These are phyloP conservation scores for Colletotrichum acutatum DNA, from an alignment of 2,329 filamentous ascomycete species.

Conservation along the genomic window DNA sequence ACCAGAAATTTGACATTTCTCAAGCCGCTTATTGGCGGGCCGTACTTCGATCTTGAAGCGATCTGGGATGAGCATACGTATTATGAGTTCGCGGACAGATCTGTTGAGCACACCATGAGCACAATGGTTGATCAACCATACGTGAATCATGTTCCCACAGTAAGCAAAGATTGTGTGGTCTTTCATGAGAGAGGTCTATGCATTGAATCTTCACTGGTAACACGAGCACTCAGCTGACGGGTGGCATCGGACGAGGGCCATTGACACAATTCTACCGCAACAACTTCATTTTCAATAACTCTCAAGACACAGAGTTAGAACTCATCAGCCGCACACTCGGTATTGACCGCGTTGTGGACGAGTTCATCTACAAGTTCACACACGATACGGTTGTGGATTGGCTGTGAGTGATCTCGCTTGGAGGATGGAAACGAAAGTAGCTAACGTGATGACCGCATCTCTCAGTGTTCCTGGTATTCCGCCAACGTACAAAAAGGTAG, in stretches of 20 bases:
- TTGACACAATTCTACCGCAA: slow-evolving; percentile 74
- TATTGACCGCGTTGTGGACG: slow-evolving; percentile 76
- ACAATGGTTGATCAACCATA: slow-evolving; percentile 85
- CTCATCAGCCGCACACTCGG: slow-evolving; percentile 78
- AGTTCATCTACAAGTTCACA: slow-evolving; percentile 75
- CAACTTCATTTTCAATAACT: slow-evolving; percentile 66
- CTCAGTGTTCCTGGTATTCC: too few relatives aligned
- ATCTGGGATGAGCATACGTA: slow-evolving; percentile 84
- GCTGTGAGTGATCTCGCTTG: too few relatives aligned
- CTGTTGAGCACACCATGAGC: slow-evolving; percentile 77
- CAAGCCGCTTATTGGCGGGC: too few relatives aligned
- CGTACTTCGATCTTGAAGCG: slow-evolving; percentile 74
- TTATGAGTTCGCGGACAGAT: slow-evolving; percentile 75
- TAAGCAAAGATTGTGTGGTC: too few relatives aligned
- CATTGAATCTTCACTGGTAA: slow-evolving; percentile 44
- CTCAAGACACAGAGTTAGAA: slow-evolving; percentile 72
- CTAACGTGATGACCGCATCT: too few relatives aligned
- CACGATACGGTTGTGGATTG: slow-evolving; percentile 55
- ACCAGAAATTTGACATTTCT: slow-evolving; percentile 64
- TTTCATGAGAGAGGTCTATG: too few relatives aligned
- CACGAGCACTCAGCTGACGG: slow-evolving; percentile 58
- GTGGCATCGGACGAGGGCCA: slow-evolving; percentile 72
- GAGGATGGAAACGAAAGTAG: too few relatives aligned
- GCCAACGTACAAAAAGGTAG: too few relatives aligned
- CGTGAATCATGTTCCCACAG: slow-evolving; percentile 65